A percentile compares a stretch with the other conserved stretches of the same genome.
Conservation (phyloP, 2,329 filamentous ascomycete species). For the Epichloe amarillans region DNA sequence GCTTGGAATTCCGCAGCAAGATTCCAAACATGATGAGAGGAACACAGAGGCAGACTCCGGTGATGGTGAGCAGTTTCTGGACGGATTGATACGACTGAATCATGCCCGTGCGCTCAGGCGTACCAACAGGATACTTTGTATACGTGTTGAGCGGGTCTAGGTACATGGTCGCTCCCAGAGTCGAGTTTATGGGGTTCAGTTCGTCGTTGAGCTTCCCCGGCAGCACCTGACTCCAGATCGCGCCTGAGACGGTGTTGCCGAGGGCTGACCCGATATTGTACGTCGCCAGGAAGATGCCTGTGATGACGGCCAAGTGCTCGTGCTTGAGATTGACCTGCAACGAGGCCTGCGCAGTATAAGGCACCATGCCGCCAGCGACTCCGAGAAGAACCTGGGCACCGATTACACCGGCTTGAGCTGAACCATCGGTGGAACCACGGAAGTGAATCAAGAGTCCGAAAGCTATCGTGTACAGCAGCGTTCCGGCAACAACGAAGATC, state of each 20-base stretch:
- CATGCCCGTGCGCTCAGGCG: conserved; percentile 37
- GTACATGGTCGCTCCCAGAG: conserved; percentile 41
- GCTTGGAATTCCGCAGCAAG: conserved; percentile 30
- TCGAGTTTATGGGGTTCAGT: conserved; percentile 26
- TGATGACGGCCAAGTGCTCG: conserved; percentile 39
- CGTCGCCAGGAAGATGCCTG: conserved; percentile 43
- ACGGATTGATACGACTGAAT: conserved; percentile 36
- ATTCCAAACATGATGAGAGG: conserved; percentile 32
- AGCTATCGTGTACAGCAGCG: conserved; percentile 41
- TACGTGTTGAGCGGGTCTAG: conserved; percentile 44
- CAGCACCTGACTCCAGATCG: conserved; percentile 48
- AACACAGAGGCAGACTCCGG: conserved; percentile 34
- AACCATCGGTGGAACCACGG: conserved; percentile 30
- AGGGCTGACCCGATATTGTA: conserved; percentile 45
- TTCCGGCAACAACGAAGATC: conserved; percentile 34
- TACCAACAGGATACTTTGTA: conserved; percentile 36
- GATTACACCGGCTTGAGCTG: conserved; percentile 38
- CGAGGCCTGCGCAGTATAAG: conserved; percentile 44
- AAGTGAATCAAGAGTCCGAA: conserved; percentile 45
- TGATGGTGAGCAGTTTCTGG: conserved; percentile 33
- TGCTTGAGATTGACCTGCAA: conserved; percentile 43
- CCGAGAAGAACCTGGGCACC: conserved; percentile 49
- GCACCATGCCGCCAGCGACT: conserved; percentile 42
- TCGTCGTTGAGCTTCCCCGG: conserved; percentile 33
- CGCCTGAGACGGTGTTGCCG: conserved; percentile 42